Evolutionary conservation across 148 eudicot species (phyloP), one percentile per base, ranked within the genome.

Genomic region (Polygonum maritimum): DNA sequence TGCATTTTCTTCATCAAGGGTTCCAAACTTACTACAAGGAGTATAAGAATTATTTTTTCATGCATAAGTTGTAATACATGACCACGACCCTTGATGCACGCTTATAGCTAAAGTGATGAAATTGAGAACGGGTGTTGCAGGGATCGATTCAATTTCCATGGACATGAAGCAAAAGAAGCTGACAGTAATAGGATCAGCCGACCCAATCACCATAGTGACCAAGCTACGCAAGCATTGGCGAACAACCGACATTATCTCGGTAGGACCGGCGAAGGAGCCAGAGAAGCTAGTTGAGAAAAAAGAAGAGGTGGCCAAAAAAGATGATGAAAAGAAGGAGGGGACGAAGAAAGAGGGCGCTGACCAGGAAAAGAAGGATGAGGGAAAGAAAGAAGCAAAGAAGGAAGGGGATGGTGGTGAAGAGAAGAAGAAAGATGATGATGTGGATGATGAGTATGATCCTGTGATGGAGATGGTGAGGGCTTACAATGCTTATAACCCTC

Each of bases 211-310:
- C 9, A 72, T 83, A 22, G 92, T 79, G 63, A 86, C 83, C 65
- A 88, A 82, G 81, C 71, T 88, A 74, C 83, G 92, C 12, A 88
- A 88, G 76, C 19, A 80, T 33, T 88, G 91, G 91, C 82, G 83
- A 15, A 80, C 76, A 0, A 76, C 91, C 0, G 71, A 77, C 54
- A 83, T 88, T 45, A 16, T 88, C 11, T 74, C 82, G 0, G 89
- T 88, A 0, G 97, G 93, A 7, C 91, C 97, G 0, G 90, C 87
- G 3, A 88, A 91, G 48, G 97, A 71, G 48, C 21, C 67, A 18
- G 74, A 71, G 74, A 71, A 71, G 48, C 19, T n/a, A 39, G 8
- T 3, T 0, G 84, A 81, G 78, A 86, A 71, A 18, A 71, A 71
- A 48, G 74, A 60, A 60, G 74, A 71, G 40, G 48, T 15, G 14